Evolutionary conservation across 345 rosid genomes (phyloP).

Genomic region (Populus davidiana): DNA sequence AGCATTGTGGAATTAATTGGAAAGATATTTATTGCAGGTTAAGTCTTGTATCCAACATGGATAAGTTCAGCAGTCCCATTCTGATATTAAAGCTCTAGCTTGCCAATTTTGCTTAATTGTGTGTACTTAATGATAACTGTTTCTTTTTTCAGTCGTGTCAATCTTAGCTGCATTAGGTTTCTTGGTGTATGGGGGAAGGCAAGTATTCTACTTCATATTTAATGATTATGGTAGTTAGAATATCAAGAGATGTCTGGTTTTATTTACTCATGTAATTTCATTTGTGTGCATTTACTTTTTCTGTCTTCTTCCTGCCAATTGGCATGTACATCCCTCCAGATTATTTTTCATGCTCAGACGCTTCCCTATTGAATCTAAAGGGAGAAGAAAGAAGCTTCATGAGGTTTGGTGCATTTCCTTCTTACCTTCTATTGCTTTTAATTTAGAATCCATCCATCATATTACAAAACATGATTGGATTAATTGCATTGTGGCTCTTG

Average conservation of each 20-base stretch:
- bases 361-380: constrained; percentile 96
- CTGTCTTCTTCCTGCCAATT: constrained; percentile 6
- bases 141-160: constrained; percentile 64
- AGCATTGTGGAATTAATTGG: constrained; percentile 66
- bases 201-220: constrained; percentile 17
- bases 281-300: background rate
- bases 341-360: constrained; percentile 93
- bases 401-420: constrained; percentile 55
- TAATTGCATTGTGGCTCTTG: background rate
- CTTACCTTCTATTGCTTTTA: background rate
- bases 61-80: constrained; percentile 1
- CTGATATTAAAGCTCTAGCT: constrained; percentile 3
- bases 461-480: background rate
- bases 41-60: constrained; percentile 15
- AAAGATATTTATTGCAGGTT: constrained; percentile 87
- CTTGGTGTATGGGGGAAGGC: constrained; percentile 99
- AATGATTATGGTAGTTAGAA: constrained; percentile 7
- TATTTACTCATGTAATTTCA: constrained; percentile 7
- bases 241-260: constrained; percentile 9
- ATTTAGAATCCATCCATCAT: background rate
- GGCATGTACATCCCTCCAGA: constrained; percentile 36
- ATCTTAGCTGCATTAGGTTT: constrained; percentile 87
- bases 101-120: background rate
- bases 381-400: constrained; percentile 94
- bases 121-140: background rate